Conservation (phyloP, 805 yeast species). For the Metschnikowia chrysomelidarum region DNA sequence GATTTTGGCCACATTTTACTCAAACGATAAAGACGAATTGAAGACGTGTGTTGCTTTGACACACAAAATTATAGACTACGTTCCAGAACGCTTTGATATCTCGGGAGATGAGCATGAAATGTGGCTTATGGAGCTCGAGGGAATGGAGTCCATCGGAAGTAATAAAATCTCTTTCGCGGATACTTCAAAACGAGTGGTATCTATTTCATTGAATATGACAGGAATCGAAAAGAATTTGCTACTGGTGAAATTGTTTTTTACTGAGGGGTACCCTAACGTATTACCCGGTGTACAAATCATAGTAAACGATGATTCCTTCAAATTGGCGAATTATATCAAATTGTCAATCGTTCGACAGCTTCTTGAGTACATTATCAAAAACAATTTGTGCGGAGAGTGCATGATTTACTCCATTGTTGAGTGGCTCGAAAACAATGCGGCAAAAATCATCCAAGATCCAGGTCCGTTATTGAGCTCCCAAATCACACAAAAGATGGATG, state of each 20-base stretch:
- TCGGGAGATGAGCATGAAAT: constrained; percentile 36
- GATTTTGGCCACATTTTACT: constrained; percentile 48
- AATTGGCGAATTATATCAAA: constrained; percentile 70
- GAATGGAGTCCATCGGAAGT: constrained; percentile 60
- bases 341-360: constrained; percentile 51
- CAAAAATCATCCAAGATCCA: constrained; percentile 63
- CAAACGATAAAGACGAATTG: constrained; percentile 43
- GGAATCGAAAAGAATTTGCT: constrained; percentile 13
- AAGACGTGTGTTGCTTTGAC: constrained; percentile 52
- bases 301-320: constrained; percentile 41
- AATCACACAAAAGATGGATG: neutral
- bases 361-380: constrained; percentile 40
- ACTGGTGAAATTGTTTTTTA: constrained; percentile 25
- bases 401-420: constrained; percentile 67
- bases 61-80: constrained; percentile 21
- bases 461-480: constrained; percentile 50
- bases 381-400: constrained; percentile 62
- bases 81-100: constrained; percentile 4
- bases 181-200: constrained; percentile 22
- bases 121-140: constrained; percentile 78
- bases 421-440: constrained; percentile 69
- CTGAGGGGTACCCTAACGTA: constrained; percentile 55
- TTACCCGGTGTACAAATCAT: constrained; percentile 66
- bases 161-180: constrained; percentile 32
- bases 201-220: constrained; percentile 10